A percentile compares a stretch with the other conserved stretches of the same genome.
Conservation (phyloP, 176 grass and related monocot genomes). For the Canna indica region DNA sequence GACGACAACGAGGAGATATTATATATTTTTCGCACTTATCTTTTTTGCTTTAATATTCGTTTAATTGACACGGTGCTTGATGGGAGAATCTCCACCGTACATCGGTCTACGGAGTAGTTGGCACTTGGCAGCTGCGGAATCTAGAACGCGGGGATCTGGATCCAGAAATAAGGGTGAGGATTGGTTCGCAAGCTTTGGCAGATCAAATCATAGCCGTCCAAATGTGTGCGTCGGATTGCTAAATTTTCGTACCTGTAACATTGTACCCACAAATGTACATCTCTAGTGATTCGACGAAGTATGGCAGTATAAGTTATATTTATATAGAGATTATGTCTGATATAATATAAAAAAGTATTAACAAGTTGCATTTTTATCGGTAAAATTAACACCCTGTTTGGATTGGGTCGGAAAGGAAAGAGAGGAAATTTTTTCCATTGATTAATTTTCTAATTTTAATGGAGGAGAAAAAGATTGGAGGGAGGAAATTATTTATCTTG, state of each 20-base stretch:
- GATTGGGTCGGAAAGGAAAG: too few species aligned
- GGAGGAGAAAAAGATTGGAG: too few species aligned
- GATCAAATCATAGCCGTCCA: not conserved
- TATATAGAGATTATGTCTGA: too few species aligned
- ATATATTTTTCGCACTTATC: not conserved
- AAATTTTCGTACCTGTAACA: not conserved
- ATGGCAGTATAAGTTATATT: too few species aligned
- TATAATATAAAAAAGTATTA: too few species aligned
- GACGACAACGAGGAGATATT: not conserved
- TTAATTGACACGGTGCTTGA: not conserved
- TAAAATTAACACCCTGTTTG: too few species aligned
- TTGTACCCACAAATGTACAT: too few species aligned
- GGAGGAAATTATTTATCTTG: too few species aligned
- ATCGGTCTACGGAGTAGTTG: not conserved
- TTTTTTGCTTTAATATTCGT: not conserved
- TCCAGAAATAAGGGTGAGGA: not conserved
- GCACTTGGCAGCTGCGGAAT: not conserved
- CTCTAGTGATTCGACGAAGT: too few species aligned
- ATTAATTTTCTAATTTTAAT: too few species aligned
- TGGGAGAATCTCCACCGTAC: not conserved
- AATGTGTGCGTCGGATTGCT: not conserved
- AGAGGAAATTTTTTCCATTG: too few species aligned
- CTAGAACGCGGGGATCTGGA: not conserved
- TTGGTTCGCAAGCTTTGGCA: not conserved
- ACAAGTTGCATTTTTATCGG: too few species aligned